Evolutionary conservation across 2,329 filamentous ascomycete species (phyloP), one percentile per base, ranked within the genome.

Genomic region (Alternaria angustiovoidea): DNA sequence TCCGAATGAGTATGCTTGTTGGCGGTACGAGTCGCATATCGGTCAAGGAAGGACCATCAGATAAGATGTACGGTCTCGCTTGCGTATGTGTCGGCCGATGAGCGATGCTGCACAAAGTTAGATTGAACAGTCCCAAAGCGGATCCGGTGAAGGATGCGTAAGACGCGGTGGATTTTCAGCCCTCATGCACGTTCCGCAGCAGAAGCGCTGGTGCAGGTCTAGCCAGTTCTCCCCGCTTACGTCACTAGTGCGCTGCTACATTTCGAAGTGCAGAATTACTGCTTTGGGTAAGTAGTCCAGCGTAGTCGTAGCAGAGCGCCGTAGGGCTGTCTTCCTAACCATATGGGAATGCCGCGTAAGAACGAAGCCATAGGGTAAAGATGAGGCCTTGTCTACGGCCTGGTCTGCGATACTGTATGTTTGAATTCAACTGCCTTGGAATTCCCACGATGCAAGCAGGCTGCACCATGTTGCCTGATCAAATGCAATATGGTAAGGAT

Each of bases 81-180:
- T 67, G 61, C 65, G 63, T 59, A 65, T 41, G 51, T 32, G 59
- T 70, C 51, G 56, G 56, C 54, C 48, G 55, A 66, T 24, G 22
- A 49, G 46, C 44, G 20, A 49, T 59, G 11, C 44, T 59, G 44
- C 47, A 52, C 60, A 18, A 39, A 48, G 62, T 56, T 61, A 57
- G 56, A 24, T 41, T 30, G 18, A 18, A 26, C 16, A 53, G 34
- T 44, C 39, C 22, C 34, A 44, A 44, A 43, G 55, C 59, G 41
- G 42, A 53, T 57, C 47, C 47, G 59, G 56, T 52, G 39, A 57
- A 36, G 39, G 51, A 24, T 38, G 54, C 54, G 26, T 47, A 48
- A 36, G 32, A 51, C 42, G 24, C 38, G 36, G 41, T 39, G 28
- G 56, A 48, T 49, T 44, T 41, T 11, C 28, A 54, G 28, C 32